A percentile compares a stretch with the other conserved stretches of the same genome.
Conservation (phyloP, 2,329 filamentous ascomycete species). For the Aspergillus tubingensis region DNA sequence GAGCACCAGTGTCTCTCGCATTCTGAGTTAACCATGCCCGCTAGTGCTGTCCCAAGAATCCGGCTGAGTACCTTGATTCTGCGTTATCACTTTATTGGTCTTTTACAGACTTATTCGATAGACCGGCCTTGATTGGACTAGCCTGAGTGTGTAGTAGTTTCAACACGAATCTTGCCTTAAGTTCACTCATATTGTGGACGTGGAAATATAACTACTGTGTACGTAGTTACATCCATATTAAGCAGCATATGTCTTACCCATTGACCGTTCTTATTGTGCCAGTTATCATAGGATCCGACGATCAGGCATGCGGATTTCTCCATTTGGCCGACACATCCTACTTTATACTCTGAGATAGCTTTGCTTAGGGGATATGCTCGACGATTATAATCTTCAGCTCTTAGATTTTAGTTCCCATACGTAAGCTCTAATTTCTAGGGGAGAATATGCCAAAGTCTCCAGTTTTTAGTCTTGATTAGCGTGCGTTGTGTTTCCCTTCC, state of each 20-base stretch:
- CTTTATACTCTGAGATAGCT: neutral
- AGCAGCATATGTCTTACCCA: neutral
- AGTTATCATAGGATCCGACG: neutral
- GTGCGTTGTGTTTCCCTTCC: no score
- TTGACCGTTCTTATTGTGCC: neutral
- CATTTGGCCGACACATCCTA: neutral
- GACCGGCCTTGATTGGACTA: neutral
- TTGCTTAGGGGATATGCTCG: no score
- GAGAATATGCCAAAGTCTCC: no score
- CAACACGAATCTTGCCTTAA: neutral
- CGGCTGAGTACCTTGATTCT: no score
- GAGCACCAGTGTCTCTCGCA: no score
- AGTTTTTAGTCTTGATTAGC: no score
- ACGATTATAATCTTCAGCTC: no score
- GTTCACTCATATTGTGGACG: neutral
- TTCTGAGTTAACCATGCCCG: no score
- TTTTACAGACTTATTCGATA: neutral
- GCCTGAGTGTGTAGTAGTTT: neutral
- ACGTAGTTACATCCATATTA: neutral
- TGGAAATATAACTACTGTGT: neutral
- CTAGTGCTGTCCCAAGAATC: no score
- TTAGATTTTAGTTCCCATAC: no score
- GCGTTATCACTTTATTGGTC: no score
- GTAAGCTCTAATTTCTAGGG: no score
- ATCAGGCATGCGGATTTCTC: neutral